Conservation (phyloP, 257 asterid species). For the Nicotiana tomentosiformis region DNA sequence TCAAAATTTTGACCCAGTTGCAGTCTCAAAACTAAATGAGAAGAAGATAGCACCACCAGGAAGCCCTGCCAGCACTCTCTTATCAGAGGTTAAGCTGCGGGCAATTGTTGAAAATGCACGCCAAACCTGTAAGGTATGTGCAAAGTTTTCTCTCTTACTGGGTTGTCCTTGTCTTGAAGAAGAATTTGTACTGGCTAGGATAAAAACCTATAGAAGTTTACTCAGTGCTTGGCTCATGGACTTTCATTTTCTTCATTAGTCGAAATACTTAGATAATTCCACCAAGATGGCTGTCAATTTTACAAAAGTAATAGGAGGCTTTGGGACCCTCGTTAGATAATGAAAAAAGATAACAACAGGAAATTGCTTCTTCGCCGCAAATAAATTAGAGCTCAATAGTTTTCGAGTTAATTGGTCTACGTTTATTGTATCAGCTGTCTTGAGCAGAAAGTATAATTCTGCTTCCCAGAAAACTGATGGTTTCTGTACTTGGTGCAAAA, state of each 20-base stretch:
- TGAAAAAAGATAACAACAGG: neutral
- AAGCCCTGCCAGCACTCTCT: conserved; percentile 72
- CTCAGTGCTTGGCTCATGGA: neutral
- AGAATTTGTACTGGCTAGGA: neutral
- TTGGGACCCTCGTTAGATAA: neutral
- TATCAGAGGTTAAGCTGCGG: conserved; percentile 80
- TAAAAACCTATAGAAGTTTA: neutral
- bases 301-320: neutral
- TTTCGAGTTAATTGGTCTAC: neutral
- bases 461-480: neutral
- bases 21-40: conserved; percentile 83
- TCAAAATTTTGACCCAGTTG: conserved; percentile 71
- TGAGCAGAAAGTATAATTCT: neutral
- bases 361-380: neutral
- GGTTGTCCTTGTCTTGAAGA: neutral
- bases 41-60: conserved; percentile 70
- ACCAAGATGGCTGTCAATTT: neutral
- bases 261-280: neutral
- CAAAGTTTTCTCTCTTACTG: neutral
- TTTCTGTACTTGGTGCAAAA: neutral
- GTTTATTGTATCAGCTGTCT: neutral
- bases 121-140: conserved; percentile 65
- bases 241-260: neutral
- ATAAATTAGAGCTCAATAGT: neutral
- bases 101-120: conserved; percentile 92